Conservation (phyloP, 2,329 filamentous ascomycete genomes). For the Conoideocrella luteorostrata region DNA sequence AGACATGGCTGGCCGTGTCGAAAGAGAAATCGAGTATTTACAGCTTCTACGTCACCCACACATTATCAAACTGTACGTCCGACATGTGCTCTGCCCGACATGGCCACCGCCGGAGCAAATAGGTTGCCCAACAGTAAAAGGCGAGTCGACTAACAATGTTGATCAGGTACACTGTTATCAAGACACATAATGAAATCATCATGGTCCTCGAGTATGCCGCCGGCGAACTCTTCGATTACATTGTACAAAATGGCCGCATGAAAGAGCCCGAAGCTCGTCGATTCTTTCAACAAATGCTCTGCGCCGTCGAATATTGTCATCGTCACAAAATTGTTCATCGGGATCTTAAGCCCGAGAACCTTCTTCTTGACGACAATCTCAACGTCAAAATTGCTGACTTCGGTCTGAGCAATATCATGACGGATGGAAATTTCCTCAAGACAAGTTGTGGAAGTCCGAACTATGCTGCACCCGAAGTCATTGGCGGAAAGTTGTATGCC, state of each 20-base stretch:
- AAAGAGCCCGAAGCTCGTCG: slow-evolving; percentile 87
- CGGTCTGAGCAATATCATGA: slow-evolving; percentile 99
- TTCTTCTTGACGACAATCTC: slow-evolving; percentile 87
- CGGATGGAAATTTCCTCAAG: slow-evolving; percentile 97
- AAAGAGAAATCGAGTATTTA: slow-evolving; percentile 96
- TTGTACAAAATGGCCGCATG: slow-evolving; percentile 89
- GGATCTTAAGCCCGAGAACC: slow-evolving; percentile 94
- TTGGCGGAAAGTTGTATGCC: slow-evolving; percentile 94
- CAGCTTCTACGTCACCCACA: slow-evolving; percentile 93
- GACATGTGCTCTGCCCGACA: no score
- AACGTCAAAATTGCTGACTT: slow-evolving; percentile 99
- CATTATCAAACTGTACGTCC: slow-evolving; percentile 94
- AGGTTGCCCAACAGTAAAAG: no score
- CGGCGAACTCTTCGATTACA: slow-evolving; percentile 95
- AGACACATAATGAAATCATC: slow-evolving; percentile 88
- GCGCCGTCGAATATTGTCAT: slow-evolving; percentile 97
- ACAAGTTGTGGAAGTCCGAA: slow-evolving; percentile 98
- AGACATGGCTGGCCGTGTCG: slow-evolving; percentile 96
- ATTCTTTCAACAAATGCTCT: slow-evolving; percentile 99
- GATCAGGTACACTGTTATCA: slow-evolving; percentile 86
- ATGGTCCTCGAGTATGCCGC: slow-evolving; percentile 99
- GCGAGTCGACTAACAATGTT: not conserved
- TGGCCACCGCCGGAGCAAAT: no score
- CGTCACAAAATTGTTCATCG: slow-evolving; percentile 98
- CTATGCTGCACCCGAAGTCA: slow-evolving; percentile 96